A percentile compares a stretch with the other conserved stretches of the same genome.
phyloP scores from a whole-genome alignment of 108 stramenopile genomes.

The Skeletonema menzelii region DNA sequence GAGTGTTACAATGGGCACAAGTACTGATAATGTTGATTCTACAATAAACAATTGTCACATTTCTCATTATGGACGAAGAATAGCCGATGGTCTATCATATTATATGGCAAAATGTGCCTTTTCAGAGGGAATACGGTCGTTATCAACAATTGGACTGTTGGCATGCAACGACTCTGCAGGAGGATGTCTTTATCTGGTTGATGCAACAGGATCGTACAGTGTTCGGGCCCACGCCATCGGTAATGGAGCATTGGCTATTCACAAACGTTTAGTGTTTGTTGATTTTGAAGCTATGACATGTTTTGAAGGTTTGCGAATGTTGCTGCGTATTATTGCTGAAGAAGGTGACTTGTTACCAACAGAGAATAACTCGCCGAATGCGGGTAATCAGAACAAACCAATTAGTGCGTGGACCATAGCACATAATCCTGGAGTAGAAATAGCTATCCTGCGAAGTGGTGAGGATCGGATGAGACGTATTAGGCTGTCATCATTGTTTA shows the following conservation, averaged over 20 bases:
- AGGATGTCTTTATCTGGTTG: constrained; percentile 54
- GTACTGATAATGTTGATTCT: not conserved
- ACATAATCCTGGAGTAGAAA: constrained; percentile 30
- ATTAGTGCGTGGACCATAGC: constrained; percentile 15
- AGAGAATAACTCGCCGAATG: not conserved
- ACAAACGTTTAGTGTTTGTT: constrained; percentile 30
- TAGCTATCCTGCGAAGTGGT: constrained; percentile 30
- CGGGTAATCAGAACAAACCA: not conserved
- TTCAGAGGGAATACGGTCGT: constrained; percentile 43
- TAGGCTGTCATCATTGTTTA: constrained; percentile 27
- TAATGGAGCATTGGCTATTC: constrained; percentile 39
- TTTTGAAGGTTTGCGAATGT: constrained; percentile 21
- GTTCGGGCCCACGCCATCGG: constrained; percentile 74
- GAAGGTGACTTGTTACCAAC: not conserved
- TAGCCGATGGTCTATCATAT: constrained; percentile 61
- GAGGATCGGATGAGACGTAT: constrained; percentile 44
- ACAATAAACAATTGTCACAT: not conserved
- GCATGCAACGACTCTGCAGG: constrained; percentile 30
- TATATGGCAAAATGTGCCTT: constrained; percentile 65
- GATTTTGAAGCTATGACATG: constrained; percentile 33
- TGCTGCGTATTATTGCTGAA: constrained; percentile 34
- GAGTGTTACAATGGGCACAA: not conserved
- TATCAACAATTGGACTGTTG: constrained; percentile 61
- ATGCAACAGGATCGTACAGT: constrained; percentile 68
- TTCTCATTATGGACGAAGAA: constrained; percentile 49